Conservation (phyloP, 805 yeast genomes). For the Ogataea glucozyma region DNA sequence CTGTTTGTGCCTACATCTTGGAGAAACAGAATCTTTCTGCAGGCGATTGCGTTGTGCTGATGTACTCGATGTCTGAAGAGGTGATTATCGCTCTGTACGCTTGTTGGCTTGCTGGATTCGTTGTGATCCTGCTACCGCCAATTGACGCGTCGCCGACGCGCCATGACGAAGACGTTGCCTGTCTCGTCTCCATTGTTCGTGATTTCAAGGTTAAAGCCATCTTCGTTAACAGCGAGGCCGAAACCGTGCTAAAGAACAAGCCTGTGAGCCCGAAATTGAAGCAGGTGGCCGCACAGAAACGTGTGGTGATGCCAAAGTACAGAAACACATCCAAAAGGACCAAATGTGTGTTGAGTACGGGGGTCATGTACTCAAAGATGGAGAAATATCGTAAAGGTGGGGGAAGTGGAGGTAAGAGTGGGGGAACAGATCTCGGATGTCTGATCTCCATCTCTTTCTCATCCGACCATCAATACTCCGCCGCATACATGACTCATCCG, state of each 20-base stretch:
- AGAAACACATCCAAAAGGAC: constrained; percentile 67
- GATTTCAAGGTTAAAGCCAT: constrained; percentile 73
- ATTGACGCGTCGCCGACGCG: constrained; percentile 55
- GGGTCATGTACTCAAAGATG: constrained; percentile 45
- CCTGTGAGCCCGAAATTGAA: constrained; percentile 62
- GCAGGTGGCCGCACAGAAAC: constrained; percentile 30
- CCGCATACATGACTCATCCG: constrained; percentile 57
- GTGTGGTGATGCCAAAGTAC: constrained; percentile 46
- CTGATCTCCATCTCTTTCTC: constrained; percentile 69
- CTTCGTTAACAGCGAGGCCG: constrained; percentile 77
- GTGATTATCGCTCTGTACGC: constrained; percentile 82
- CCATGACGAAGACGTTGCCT: constrained; percentile 71
- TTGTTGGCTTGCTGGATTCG: constrained; percentile 76
- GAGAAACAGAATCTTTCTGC: constrained; percentile 63
- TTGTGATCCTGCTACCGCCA: constrained; percentile 76
- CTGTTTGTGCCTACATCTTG: constrained; percentile 69
- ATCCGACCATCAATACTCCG: constrained; percentile 67
- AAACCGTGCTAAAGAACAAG: constrained; percentile 65
- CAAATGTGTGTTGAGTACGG: constrained; percentile 35
- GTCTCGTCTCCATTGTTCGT: constrained; percentile 61
- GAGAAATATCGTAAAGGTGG: constrained; percentile 35
- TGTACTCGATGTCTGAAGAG: constrained; percentile 88
- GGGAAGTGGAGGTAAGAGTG: too few relatives aligned
- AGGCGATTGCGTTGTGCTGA: constrained; percentile 74
- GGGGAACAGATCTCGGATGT: constrained; percentile 40